A percentile compares a stretch with the other conserved stretches of the same genome.
phyloP scores from a whole-genome alignment of 768 basidiomycete genomes.

The Porphyrellus cyaneotinctus region DNA sequence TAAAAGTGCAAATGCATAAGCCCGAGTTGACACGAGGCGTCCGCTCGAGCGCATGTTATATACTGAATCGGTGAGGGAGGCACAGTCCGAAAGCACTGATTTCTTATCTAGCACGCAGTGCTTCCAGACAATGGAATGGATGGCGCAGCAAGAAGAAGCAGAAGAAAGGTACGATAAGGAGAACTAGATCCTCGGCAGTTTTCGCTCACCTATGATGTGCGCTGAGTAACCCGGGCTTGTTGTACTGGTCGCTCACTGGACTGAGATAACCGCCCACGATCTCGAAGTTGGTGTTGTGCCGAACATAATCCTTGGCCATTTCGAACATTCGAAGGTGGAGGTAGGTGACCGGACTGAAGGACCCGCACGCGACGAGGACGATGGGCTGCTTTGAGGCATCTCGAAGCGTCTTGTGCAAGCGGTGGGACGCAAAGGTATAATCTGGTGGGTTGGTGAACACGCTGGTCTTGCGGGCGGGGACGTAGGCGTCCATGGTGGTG shows the following conservation, averaged over 20 bases:
- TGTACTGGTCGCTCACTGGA: conserved; percentile 94
- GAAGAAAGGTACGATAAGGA: background rate
- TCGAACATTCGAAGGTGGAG: conserved; percentile 99
- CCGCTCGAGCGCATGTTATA: conserved; percentile 7
- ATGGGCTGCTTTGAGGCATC: conserved; percentile 75
- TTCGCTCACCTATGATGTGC: conserved; percentile 79
- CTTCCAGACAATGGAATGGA: background rate
- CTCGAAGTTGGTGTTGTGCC: conserved; percentile 89
- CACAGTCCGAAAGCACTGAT: background rate
- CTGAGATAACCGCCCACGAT: conserved; percentile 95
- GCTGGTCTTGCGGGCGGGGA: conserved; percentile 18
- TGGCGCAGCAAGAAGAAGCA: background rate
- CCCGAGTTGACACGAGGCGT: conserved; percentile 17
- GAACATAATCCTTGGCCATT: conserved; percentile 96
- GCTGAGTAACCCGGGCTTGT: conserved; percentile 90
- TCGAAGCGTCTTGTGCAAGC: conserved; percentile 53
- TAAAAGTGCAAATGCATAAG: conserved; percentile 2
- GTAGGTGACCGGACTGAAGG: conserved; percentile 97
- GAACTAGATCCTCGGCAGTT: background rate
- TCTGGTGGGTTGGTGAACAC: conserved; percentile 59
- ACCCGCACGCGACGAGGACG: conserved; percentile 94
- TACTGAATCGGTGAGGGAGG: conserved; percentile 8
- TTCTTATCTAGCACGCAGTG: conserved; percentile 1
- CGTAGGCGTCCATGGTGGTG: conserved; percentile 26
- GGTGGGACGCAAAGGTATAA: conserved; percentile 66